A percentile compares a stretch with the other conserved stretches of the same genome.
Conservation (phyloP, 176 grass and related monocot species). For the Alopecurus myosuroides region DNA sequence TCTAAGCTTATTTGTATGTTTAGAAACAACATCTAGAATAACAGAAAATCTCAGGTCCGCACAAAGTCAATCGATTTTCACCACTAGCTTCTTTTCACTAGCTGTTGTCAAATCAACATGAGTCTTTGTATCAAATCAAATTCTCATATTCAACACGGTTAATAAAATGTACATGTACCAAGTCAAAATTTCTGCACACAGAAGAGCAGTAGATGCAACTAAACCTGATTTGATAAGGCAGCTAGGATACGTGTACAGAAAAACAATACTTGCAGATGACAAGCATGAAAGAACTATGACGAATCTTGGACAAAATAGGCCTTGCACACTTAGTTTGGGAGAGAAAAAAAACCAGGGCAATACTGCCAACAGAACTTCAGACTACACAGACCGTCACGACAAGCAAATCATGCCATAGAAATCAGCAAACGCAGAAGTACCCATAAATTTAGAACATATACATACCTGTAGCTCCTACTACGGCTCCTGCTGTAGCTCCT, state of each 20-base stretch:
- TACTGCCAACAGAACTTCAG: neutral
- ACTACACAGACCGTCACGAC: neutral
- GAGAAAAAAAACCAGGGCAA: neutral
- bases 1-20: neutral
- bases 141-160: neutral
- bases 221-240: neutral
- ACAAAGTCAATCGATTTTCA: neutral
- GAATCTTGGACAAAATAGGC: neutral
- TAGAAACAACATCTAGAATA: neutral
- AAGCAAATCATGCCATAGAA: neutral
- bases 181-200: neutral
- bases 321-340: neutral
- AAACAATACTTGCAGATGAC: neutral
- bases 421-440: neutral
- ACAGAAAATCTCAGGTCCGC: neutral
- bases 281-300: neutral
- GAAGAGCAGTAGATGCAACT: neutral
- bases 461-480: constrained; percentile 75
- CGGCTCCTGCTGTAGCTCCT: constrained; percentile 84
- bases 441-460: neutral
- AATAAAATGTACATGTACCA: neutral
- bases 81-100: neutral
- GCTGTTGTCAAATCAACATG: neutral
- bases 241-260: neutral
- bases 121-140: neutral